phyloP scores from a whole-genome alignment of 495 filamentous ascomycete species.

The Bathelium albidoporum region DNA sequence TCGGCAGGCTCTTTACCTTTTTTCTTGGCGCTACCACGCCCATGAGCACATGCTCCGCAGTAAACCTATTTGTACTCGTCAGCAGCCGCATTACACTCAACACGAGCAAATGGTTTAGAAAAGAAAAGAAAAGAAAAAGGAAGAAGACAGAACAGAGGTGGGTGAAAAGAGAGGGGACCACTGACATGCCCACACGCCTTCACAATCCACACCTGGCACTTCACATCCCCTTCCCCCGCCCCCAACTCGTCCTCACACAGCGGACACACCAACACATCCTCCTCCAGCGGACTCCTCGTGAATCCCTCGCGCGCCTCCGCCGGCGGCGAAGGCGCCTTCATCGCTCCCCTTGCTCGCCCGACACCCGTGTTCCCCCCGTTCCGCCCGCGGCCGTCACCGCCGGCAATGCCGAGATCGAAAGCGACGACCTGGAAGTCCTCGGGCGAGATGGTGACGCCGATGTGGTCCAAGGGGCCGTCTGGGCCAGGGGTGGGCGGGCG shows the following conservation, averaged over 20 bases:
- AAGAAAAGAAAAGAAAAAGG: background rate
- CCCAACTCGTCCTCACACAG: constrained; percentile 63
- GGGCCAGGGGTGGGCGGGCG: background rate
- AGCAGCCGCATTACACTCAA: background rate
- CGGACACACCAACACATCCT: constrained; percentile 58
- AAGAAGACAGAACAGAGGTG: too few relatives aligned
- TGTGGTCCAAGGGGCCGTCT: background rate
- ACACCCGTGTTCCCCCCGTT: background rate
- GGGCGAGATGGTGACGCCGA: background rate
- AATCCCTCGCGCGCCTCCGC: constrained; percentile 49
- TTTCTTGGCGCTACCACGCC: constrained; percentile 29
- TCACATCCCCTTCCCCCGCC: constrained; percentile 42
- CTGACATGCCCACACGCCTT: constrained; percentile 70
- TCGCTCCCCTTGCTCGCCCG: too few relatives aligned
- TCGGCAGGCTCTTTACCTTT: constrained; percentile 21
- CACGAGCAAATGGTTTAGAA: background rate
- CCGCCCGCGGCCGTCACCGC: background rate
- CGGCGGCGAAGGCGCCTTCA: constrained; percentile 39
- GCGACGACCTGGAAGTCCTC: constrained; percentile 15
- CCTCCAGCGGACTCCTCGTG: constrained; percentile 51
- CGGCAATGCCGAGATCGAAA: constrained; percentile 18
- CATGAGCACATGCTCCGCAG: constrained; percentile 55
- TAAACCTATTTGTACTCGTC: constrained; percentile 44
- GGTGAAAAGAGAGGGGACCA: too few relatives aligned
- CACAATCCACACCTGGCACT: constrained; percentile 62